Conservation (phyloP, 441 rosid genomes). For the Flueggea neowawraea region DNA sequence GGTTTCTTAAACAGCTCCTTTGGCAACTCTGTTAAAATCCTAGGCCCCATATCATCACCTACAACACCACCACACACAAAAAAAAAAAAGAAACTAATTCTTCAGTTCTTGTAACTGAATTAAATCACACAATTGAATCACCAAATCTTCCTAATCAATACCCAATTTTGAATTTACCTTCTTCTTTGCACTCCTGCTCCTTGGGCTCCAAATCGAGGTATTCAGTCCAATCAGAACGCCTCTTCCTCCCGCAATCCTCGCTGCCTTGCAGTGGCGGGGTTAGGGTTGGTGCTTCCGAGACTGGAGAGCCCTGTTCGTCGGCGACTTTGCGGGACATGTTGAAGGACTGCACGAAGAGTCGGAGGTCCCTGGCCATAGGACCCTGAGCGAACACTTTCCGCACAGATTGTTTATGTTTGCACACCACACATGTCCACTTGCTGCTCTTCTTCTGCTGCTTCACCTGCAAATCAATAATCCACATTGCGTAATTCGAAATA, state of each 20-base stretch:
- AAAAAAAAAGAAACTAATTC: too few species aligned
- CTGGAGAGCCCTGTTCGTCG: slow-evolving; percentile 15
- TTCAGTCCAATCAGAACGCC: slow-evolving; percentile 62
- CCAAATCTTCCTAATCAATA: background rate
- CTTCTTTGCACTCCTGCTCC: slow-evolving; percentile 2
- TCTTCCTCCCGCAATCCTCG: slow-evolving; percentile 19
- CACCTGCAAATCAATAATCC: slow-evolving; percentile 37
- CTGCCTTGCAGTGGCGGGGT: background rate
- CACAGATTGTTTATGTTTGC: slow-evolving; percentile 82
- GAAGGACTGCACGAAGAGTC: slow-evolving; percentile 66
- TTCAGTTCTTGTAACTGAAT: too few species aligned
- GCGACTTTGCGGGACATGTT: slow-evolving; percentile 57
- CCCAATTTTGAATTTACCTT: background rate
- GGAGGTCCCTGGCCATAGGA: slow-evolving; percentile 66
- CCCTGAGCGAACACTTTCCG: slow-evolving; percentile 61
- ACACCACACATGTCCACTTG: slow-evolving; percentile 79
- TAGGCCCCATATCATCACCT: slow-evolving; percentile 30
- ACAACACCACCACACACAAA: background rate
- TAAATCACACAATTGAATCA: background rate
- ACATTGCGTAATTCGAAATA: too few species aligned
- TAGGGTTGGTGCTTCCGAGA: background rate
- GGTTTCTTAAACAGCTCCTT: slow-evolving; percentile 42
- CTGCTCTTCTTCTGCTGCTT: slow-evolving; percentile 80
- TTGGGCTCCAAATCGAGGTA: slow-evolving; percentile 36
- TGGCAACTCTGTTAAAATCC: slow-evolving; percentile 52